Conservation (phyloP, 345 rosid species). For the Cardamine occulta region DNA sequence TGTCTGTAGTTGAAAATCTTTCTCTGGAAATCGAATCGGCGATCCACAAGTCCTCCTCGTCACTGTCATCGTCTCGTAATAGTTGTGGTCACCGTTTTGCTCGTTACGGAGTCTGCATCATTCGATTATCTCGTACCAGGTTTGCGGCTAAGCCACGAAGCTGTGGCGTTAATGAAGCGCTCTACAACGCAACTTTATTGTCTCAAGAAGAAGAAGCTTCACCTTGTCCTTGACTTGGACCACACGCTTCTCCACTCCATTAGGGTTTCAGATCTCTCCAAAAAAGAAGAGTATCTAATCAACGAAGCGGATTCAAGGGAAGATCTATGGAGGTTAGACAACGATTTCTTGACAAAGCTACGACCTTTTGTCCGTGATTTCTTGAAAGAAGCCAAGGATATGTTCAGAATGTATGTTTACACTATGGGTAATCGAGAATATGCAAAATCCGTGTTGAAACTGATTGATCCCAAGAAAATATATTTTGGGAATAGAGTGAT, state of each 20-base stretch:
- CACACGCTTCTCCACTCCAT: conserved; percentile 23
- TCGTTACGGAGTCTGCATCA: not conserved
- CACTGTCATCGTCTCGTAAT: not conserved
- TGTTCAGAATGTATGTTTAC: conserved; percentile 26
- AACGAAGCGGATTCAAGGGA: not conserved
- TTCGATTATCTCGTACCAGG: not conserved
- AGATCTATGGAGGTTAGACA: not conserved
- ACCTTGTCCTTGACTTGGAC: conserved; percentile 30
- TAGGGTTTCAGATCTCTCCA: not conserved
- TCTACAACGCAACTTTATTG: not conserved
- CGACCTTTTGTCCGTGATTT: conserved; percentile 19
- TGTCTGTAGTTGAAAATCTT: not conserved
- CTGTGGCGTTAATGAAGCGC: not conserved
- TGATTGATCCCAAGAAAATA: conserved; percentile 17
- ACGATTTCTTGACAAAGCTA: not conserved
- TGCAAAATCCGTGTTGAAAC: not conserved
- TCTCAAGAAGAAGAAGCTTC: conserved; percentile 10
- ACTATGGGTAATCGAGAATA: conserved; percentile 23
- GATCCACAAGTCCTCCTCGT: not conserved
- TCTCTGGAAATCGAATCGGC: not conserved
- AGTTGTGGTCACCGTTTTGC: not conserved
- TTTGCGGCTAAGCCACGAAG: not conserved
- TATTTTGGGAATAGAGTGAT: conserved; percentile 20
- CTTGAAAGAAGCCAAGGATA: conserved; percentile 26
- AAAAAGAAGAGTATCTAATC: conserved; percentile 1